phyloP scores from a whole-genome alignment of 768 basidiomycete species.

The Suillus hirtellus region DNA sequence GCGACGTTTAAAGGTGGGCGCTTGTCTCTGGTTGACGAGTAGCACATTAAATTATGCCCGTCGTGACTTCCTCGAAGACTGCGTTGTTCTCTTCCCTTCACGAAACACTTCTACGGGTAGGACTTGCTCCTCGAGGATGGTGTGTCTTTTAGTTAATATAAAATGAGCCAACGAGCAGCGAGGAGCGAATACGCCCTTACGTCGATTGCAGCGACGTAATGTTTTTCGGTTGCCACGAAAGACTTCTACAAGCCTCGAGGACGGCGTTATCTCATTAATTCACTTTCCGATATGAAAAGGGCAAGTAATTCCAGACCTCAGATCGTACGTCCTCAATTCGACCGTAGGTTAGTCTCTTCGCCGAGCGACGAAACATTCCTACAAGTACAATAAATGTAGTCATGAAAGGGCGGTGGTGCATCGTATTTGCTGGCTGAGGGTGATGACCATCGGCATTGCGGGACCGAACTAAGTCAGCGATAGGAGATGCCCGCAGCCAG shows the following conservation, averaged over 20 bases:
- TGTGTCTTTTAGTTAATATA: not conserved
- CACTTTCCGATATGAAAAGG: not conserved
- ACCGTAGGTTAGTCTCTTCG: not conserved
- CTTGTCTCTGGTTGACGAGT: not conserved
- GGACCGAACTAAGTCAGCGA: not conserved
- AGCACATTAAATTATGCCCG: too few relatives aligned
- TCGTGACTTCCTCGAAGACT: not conserved
- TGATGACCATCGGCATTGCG: not conserved
- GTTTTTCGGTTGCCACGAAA: not conserved
- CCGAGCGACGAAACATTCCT: too few relatives aligned
- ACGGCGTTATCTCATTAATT: not conserved
- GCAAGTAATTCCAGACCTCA: not conserved
- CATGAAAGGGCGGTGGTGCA: not conserved
- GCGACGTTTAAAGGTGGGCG: too few relatives aligned
- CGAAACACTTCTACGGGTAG: not conserved
- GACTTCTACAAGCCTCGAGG: not conserved
- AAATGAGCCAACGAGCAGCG: not conserved
- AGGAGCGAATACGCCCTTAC: not conserved
- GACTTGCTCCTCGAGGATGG: not conserved
- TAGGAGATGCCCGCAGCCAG: not conserved
- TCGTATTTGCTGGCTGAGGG: too few relatives aligned
- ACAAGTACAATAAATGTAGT: not conserved
- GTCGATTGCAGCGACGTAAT: not conserved
- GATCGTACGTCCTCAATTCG: not conserved
- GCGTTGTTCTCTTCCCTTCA: not conserved